These are phyloP conservation scores for Grifola frondosa DNA, from an alignment of 1,284 basidiomycete species.

Conservation along the genomic window DNA sequence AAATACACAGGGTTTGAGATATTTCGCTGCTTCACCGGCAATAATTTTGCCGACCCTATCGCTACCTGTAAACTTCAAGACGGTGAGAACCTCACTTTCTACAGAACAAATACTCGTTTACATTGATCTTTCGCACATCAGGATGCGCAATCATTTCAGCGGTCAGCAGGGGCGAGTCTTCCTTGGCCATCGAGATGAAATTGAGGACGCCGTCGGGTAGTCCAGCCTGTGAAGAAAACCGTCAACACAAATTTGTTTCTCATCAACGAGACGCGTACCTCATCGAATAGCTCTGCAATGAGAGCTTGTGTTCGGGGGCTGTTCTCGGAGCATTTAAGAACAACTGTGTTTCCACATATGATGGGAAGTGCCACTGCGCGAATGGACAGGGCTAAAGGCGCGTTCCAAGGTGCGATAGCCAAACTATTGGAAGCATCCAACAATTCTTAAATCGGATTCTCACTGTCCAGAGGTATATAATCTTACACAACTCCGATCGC, in stretches of 20 bases:
- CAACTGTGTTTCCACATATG: constrained; percentile 62
- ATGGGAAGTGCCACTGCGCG: constrained; percentile 54
- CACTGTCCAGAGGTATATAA: neutral
- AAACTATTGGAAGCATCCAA: constrained; percentile 6
- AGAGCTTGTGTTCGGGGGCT: constrained; percentile 50
- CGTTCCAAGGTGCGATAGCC: constrained; percentile 39
- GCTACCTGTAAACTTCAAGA: constrained; percentile 17
- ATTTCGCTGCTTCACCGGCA: constrained; percentile 15
- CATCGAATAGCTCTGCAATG: constrained; percentile 47
- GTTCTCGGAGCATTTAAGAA: constrained; percentile 59
- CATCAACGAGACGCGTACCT: constrained; percentile 24
- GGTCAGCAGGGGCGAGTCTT: constrained; percentile 16
- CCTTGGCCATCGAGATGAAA: constrained; percentile 16
- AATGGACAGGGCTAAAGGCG: constrained; percentile 42
- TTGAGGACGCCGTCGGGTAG: constrained; percentile 25
- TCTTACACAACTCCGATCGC: constrained; percentile 35
- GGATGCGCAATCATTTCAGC: constrained; percentile 25
- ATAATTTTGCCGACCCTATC: constrained; percentile 12
- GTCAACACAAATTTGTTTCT: neutral
- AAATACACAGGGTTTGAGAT: constrained; percentile 19
- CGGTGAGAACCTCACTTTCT: neutral
- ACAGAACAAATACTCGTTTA: constrained; percentile 3
- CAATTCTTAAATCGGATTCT: neutral
- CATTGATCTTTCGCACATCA: constrained; percentile 22
- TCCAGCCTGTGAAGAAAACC: constrained; percentile 16